Conservation (phyloP, 768 basidiomycete species). For the Dacryopinax spathularia region DNA sequence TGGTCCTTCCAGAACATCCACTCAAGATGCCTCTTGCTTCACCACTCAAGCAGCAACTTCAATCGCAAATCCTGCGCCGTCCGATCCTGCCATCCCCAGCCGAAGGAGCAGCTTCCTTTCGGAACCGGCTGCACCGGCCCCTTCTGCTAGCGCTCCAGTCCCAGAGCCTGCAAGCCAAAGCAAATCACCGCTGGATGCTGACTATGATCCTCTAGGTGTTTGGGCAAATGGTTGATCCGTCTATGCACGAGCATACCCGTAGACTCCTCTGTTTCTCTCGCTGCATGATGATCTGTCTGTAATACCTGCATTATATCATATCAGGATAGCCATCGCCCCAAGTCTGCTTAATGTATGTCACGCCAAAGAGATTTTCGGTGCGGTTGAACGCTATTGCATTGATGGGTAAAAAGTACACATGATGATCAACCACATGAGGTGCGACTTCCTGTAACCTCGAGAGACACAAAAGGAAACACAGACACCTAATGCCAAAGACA, state of each 20-base stretch:
- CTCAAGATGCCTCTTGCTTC: background rate
- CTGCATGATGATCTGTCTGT: background rate
- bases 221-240: background rate
- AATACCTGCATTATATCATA: slow-evolving; percentile 1
- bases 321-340: background rate
- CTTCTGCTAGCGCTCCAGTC: too few relatives aligned
- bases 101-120: too few relatives aligned
- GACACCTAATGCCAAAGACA: slow-evolving; percentile 3
- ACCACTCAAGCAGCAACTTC: background rate
- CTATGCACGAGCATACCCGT: background rate
- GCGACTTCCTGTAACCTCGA: slow-evolving; percentile 3
- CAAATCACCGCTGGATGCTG: background rate
- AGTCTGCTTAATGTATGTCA: background rate
- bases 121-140: too few relatives aligned
- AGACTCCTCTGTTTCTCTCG: background rate
- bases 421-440: slow-evolving; percentile 5
- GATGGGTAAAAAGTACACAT: slow-evolving; percentile 1
- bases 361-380: background rate
- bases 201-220: background rate
- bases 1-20: background rate
- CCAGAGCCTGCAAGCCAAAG: background rate
- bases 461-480: slow-evolving; percentile 5
- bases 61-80: too few relatives aligned
- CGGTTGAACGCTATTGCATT: slow-evolving; percentile 4
- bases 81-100: too few relatives aligned